Evolutionary conservation across 768 basidiomycete species (phyloP), one percentile per base, ranked within the genome.

Genomic region (Lactarius indigo): DNA sequence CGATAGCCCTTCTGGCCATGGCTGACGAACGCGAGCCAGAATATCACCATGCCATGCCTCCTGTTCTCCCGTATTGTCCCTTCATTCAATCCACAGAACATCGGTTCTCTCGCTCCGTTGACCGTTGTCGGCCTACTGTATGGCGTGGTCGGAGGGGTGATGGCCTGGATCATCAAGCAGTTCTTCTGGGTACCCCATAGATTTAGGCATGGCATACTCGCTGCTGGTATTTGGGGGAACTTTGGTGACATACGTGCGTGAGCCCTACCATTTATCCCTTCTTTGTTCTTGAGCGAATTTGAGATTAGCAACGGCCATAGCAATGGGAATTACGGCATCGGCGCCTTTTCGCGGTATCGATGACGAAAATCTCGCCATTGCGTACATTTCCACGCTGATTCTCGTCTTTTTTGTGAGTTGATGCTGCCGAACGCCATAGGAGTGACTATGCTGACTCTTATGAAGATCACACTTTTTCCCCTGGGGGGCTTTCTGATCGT

Each of bases 141-240:
- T 68, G 82, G 87, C 65, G 72, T 71, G 2, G 74, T 88, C 5
- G 88, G 91, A 8, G 73, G 85, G 10, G 41, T 74, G 8, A 78
- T 87, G 28, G 84, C 85, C 0, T 86, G 81, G 78, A 57, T 83
- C n/a, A 76, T 85, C 61, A 83, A 83, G 58, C 82, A 84, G 68
- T 70, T 88, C 59, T 91, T 88, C 71, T 91, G 89, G 85, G 89
- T 92, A 2, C 91, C 91, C 1, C 87, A 90, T 72, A 82, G 88
- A 31, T 91, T 92, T 72, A 79, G 90, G 57, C 84, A 86, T 71
- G 91, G 90, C 0, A 80, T 92, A 28, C 71, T 91, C 0, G 83
- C 84, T 3, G 88, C 89, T 0, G 90, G 89, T 44, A 84, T 82
- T 3, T 91, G 85, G 84, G 82, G 79, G 10, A 91, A 91, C 70